A percentile compares a stretch with the other conserved stretches of the same genome.
Conservation (phyloP, 2,329 filamentous ascomycete genomes). For the Penicillium sp. region DNA sequence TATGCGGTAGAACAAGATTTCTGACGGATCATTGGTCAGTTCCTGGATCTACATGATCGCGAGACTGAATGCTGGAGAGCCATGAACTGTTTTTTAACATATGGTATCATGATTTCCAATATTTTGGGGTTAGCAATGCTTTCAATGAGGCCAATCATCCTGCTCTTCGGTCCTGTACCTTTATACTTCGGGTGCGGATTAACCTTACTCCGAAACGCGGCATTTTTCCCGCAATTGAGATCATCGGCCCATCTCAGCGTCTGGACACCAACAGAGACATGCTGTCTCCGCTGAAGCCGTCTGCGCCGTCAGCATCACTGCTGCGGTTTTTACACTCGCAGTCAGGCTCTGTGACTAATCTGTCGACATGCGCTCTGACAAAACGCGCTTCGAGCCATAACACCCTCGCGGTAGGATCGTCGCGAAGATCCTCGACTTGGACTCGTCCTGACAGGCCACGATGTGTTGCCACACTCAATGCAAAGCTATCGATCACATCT, state of each 20-base stretch:
- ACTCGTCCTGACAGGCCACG: slow-evolving; percentile 15
- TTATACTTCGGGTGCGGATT: slow-evolving; percentile 36
- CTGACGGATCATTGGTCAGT: no score
- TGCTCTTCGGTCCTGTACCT: not conserved
- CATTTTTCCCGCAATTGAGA: slow-evolving; percentile 18
- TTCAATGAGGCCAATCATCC: no score
- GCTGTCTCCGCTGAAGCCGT: slow-evolving; percentile 39
- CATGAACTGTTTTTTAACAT: no score
- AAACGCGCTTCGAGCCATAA: slow-evolving; percentile 13
- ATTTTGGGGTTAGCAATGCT: no score
- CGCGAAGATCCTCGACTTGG: slow-evolving; percentile 24
- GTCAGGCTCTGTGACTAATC: slow-evolving; percentile 56
- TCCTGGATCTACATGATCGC: no score
- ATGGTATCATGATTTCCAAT: no score
- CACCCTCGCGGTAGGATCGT: slow-evolving; percentile 16
- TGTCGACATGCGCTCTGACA: slow-evolving; percentile 25
- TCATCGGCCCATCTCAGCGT: slow-evolving; percentile 9
- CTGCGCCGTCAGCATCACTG: slow-evolving; percentile 56
- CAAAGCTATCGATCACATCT: slow-evolving; percentile 29
- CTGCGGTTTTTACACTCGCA: slow-evolving; percentile 73
- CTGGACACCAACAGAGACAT: slow-evolving; percentile 31
- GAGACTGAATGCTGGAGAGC: no score
- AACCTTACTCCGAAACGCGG: slow-evolving; percentile 23
- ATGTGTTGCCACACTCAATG: slow-evolving; percentile 27
- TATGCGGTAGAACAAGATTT: no score